phyloP scores from a whole-genome alignment of 2,329 filamentous ascomycete genomes.

The Phyllosticta capitalensis region DNA sequence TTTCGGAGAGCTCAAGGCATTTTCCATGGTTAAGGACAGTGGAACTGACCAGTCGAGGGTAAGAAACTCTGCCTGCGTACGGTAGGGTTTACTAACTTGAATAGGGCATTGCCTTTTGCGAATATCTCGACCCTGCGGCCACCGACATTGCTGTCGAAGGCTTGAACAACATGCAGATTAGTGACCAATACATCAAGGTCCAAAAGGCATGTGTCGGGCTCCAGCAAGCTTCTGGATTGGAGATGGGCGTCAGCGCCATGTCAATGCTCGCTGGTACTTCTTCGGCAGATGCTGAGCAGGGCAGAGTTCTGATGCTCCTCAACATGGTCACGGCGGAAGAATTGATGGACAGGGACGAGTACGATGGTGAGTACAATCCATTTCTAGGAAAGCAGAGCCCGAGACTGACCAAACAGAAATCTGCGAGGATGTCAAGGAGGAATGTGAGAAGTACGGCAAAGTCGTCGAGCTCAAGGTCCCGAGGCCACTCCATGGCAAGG shows the following conservation, averaged over 20 bases:
- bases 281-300: slow-evolving; percentile 66
- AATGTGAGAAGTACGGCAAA: slow-evolving; percentile 83
- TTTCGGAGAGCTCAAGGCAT: slow-evolving; percentile 89
- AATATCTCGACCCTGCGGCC: slow-evolving; percentile 68
- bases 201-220: slow-evolving; percentile 83
- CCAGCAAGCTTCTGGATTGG: slow-evolving; percentile 82
- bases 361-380: slow-evolving; percentile 58
- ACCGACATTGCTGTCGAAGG: slow-evolving; percentile 85
- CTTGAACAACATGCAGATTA: slow-evolving; percentile 86
- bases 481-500: slow-evolving; percentile 69
- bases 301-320: slow-evolving; percentile 79
- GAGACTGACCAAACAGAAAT: slow-evolving; percentile 63
- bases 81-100: slow-evolving; percentile 10
- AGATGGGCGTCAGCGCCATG: slow-evolving; percentile 96
- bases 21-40: slow-evolving; percentile 78
- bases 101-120: slow-evolving; percentile 92
- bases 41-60: slow-evolving; percentile 80
- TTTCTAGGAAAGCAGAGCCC: slow-evolving; percentile 13
- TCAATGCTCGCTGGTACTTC: slow-evolving; percentile 92
- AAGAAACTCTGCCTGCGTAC: slow-evolving; percentile 30
- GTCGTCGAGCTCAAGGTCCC: slow-evolving; percentile 89
- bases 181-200: slow-evolving; percentile 76
- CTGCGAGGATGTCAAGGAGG: slow-evolving; percentile 83
- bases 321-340: slow-evolving; percentile 99
- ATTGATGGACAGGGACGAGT: slow-evolving; percentile 86